phyloP scores from a whole-genome alignment of 768 basidiomycete genomes.

The Lactarius indigo region DNA sequence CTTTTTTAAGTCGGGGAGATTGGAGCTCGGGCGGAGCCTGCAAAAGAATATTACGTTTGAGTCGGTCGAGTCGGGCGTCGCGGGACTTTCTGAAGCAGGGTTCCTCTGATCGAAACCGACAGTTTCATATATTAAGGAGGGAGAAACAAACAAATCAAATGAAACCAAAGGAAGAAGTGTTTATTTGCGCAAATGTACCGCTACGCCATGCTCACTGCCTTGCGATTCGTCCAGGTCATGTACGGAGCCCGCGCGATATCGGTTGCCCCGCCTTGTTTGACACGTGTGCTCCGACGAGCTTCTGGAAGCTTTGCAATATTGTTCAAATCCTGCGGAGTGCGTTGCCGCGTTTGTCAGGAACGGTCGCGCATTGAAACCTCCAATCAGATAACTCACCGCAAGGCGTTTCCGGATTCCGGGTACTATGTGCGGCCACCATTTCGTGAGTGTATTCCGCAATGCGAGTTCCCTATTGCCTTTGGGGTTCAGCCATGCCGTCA shows the following conservation, averaged over 20 bases:
- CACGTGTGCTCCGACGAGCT: conserved; percentile 74
- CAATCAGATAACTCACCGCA: conserved; percentile 48
- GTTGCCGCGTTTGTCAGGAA: conserved; percentile 10
- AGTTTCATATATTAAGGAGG: conserved; percentile 12
- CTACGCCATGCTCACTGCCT: conserved; percentile 47
- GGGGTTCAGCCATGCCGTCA: conserved; percentile 84
- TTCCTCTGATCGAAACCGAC: not conserved
- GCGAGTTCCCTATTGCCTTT: conserved; percentile 88
- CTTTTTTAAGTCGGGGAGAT: not conserved
- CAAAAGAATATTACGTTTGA: conserved; percentile 3
- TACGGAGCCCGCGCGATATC: conserved; percentile 78
- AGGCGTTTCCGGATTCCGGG: conserved; percentile 74
- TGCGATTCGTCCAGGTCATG: conserved; percentile 85
- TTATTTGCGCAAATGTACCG: conserved; percentile 7
- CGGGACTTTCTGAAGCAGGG: not conserved
- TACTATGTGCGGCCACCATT: conserved; percentile 81
- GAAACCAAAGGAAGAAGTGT: conserved; percentile 4
- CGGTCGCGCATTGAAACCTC: not conserved
- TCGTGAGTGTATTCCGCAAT: conserved; percentile 69
- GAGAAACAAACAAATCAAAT: conserved; percentile 5
- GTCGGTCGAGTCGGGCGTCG: not conserved
- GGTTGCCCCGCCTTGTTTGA: conserved; percentile 45
- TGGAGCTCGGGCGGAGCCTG: conserved; percentile 19
- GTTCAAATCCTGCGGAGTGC: conserved; percentile 55
- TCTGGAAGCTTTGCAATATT: conserved; percentile 69